A percentile compares a stretch with the other conserved stretches of the same genome.
phyloP scores from a whole-genome alignment of 768 basidiomycete genomes.

The Cyclocybe aegerita region DNA sequence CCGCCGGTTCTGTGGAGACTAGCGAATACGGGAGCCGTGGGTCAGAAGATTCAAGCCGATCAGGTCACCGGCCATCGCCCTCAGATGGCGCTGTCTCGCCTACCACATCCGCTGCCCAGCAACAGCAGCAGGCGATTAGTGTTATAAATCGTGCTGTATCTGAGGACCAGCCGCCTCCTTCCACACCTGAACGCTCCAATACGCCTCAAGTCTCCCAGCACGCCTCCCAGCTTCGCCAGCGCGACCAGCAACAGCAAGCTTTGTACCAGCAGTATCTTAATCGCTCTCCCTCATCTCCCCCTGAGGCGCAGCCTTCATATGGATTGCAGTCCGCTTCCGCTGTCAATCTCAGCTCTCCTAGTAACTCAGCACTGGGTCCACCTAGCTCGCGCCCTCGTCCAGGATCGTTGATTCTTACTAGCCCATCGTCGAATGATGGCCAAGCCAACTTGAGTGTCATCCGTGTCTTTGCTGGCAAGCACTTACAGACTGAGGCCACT shows the following conservation, averaged over 20 bases:
- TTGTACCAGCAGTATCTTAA: constrained; percentile 89
- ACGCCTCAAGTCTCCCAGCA: constrained; percentile 57
- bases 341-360: constrained; percentile 48
- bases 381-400: constrained; percentile 63
- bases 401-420: constrained; percentile 72
- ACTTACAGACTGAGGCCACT: constrained; percentile 90
- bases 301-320: constrained; percentile 72
- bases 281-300: constrained; percentile 76
- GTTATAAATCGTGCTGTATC: constrained; percentile 13
- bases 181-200: constrained; percentile 24
- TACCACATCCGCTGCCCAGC: constrained; percentile 50
- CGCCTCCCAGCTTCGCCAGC: constrained; percentile 75
- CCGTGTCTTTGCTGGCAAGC: constrained; percentile 91
- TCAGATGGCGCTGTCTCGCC: constrained; percentile 47
- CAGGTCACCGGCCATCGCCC: constrained; percentile 40
- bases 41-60: constrained; percentile 67
- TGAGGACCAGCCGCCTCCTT: constrained; percentile 20
- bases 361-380: constrained; percentile 49
- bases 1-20: constrained; percentile 52
- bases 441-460: constrained; percentile 88
- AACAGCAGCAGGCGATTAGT: constrained; percentile 45
- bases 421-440: constrained; percentile 54
- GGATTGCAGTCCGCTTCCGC: constrained; percentile 76
- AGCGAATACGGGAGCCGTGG: constrained; percentile 39
- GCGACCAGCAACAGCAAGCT: constrained; percentile 86